Evolutionary conservation across 2,329 filamentous ascomycete genomes (phyloP).

Genomic region (Aspergillus vadensis): DNA sequence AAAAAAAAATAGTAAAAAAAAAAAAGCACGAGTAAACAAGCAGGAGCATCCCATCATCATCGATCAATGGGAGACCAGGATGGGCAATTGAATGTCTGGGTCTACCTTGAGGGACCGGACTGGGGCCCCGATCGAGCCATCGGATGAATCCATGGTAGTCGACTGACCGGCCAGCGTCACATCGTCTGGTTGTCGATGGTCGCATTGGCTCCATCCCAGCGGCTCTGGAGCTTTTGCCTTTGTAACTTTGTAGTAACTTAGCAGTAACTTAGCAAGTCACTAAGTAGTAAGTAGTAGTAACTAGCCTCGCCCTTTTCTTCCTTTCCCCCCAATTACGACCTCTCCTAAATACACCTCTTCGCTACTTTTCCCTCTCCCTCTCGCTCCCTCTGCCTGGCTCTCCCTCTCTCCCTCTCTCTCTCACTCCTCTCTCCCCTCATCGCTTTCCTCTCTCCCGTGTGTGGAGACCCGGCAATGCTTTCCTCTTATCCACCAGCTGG

Average conservation of each 20-base stretch:
- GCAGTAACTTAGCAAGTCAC: too few species aligned
- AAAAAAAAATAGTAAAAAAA: too few species aligned
- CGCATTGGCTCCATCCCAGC: slow-evolving; percentile 30
- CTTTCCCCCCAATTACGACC: not conserved
- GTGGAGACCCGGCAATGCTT: slow-evolving; percentile 20
- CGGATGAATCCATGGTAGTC: slow-evolving; percentile 11
- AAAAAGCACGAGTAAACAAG: not conserved
- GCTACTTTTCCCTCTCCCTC: slow-evolving; percentile 3
- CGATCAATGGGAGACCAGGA: not conserved
- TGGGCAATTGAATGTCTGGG: not conserved
- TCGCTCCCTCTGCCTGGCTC: slow-evolving; percentile 11
- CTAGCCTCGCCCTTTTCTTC: not conserved
- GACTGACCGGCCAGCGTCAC: slow-evolving; percentile 32
- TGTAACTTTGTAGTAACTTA: too few species aligned
- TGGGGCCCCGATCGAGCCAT: slow-evolving; percentile 1
- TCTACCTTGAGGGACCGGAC: not conserved
- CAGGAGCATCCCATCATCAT: not conserved
- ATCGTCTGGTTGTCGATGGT: slow-evolving; percentile 39
- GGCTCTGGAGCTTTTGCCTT: slow-evolving; percentile 7
- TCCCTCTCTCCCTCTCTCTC: slow-evolving; percentile 9
- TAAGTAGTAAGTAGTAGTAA: too few species aligned
- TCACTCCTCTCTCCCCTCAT: slow-evolving; percentile 2
- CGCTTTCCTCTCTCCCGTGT: slow-evolving; percentile 12
- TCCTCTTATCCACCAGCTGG: slow-evolving; percentile 27
- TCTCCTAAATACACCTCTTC: not conserved